These are phyloP conservation scores for Gynostemma pentaphyllum DNA, from an alignment of 306 rosid genomes.

Conservation along the genomic window DNA sequence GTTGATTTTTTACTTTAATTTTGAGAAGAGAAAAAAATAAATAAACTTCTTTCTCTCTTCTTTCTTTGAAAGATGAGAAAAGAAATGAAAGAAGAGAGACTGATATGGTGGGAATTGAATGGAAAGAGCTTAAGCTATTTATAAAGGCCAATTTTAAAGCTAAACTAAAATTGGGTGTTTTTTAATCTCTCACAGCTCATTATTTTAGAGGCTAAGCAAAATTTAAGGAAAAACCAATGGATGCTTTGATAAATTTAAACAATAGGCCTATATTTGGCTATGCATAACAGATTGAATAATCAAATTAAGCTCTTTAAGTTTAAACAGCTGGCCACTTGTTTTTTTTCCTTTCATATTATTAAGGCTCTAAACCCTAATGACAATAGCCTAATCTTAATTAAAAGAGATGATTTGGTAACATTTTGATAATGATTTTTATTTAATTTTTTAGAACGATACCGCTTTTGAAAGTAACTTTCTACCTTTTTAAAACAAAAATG, in stretches of 20 bases:
- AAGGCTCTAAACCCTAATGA: too few species aligned
- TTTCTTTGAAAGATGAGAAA: background rate
- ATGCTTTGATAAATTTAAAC: background rate
- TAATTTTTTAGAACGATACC: too few species aligned
- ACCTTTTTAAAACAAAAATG: too few species aligned
- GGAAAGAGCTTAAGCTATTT: background rate
- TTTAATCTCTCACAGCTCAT: too few species aligned
- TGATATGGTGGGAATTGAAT: background rate
- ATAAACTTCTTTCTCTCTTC: conserved; percentile 11
- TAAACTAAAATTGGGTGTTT: too few species aligned
- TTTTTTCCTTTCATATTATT: background rate
- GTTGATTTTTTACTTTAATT: too few species aligned
- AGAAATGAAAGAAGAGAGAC: background rate
- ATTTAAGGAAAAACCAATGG: background rate
- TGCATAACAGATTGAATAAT: background rate
- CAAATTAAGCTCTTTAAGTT: background rate
- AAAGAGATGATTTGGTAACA: too few species aligned
- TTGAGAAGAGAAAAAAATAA: too few species aligned
- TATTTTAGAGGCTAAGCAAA: background rate
- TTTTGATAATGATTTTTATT: too few species aligned
- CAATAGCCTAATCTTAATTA: too few species aligned
- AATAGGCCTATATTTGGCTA: background rate
- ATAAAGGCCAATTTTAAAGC: background rate
- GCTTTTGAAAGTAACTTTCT: too few species aligned
- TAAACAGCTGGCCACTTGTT: background rate